phyloP scores from a whole-genome alignment of 2,329 filamentous ascomycete genomes.

The Pyrenochaeta sp. region DNA sequence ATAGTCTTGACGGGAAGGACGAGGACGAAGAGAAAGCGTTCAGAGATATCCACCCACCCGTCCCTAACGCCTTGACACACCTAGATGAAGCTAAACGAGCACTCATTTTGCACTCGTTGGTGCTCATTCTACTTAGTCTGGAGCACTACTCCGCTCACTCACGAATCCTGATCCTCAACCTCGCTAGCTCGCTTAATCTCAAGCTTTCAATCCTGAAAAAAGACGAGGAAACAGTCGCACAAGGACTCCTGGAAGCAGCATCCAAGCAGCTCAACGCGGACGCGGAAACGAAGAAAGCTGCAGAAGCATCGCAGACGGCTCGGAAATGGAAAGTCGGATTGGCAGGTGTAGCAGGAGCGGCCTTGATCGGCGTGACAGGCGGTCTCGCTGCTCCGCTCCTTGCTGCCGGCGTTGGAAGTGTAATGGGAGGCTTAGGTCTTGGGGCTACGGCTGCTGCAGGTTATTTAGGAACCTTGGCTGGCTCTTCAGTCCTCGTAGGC shows the following conservation, averaged over 20 bases:
- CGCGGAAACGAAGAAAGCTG: constrained; percentile 76
- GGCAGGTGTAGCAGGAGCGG: constrained; percentile 86
- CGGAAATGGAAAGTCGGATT: constrained; percentile 84
- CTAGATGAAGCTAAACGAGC: constrained; percentile 69
- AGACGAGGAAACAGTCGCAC: constrained; percentile 78
- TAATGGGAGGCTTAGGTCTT: constrained; percentile 80
- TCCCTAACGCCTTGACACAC: constrained; percentile 60
- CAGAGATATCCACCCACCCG: constrained; percentile 51
- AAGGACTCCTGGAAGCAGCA: constrained; percentile 76
- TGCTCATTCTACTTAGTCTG: constrained; percentile 77
- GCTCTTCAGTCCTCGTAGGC: constrained; percentile 81
- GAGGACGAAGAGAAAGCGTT: constrained; percentile 51
- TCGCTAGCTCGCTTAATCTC: constrained; percentile 76
- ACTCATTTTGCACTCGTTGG: constrained; percentile 74
- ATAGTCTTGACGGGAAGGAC: constrained; percentile 34
- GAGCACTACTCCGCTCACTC: constrained; percentile 81
- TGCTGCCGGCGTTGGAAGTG: constrained; percentile 78
- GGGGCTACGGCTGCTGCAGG: constrained; percentile 77
- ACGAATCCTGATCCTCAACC: constrained; percentile 72
- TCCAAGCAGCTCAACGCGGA: constrained; percentile 76
- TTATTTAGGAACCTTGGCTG: constrained; percentile 80
- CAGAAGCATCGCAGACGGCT: constrained; percentile 70
- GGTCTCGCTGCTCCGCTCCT: constrained; percentile 80
- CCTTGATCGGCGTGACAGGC: constrained; percentile 82
- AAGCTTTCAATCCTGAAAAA: constrained; percentile 69